Conservation (phyloP, 352 stramenopile species). For the Thraustotheca clavata region DNA sequence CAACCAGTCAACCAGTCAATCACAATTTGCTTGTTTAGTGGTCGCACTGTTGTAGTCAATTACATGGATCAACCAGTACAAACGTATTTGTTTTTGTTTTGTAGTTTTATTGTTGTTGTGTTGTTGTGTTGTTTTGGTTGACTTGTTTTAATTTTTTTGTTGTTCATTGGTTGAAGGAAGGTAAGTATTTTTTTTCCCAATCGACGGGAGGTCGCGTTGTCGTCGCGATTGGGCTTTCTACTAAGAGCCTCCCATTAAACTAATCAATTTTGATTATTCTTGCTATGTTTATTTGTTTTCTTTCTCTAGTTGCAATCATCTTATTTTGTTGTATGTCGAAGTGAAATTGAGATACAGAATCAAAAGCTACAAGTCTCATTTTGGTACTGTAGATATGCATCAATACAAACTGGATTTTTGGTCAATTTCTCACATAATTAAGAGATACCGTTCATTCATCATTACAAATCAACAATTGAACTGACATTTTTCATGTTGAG, state of each 20-base stretch:
- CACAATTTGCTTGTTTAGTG: no score
- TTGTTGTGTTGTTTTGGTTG: no score
- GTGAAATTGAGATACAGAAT: not conserved
- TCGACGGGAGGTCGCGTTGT: slow-evolving; percentile 20
- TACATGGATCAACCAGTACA: not conserved
- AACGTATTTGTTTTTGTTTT: not conserved
- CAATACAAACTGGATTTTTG: not conserved
- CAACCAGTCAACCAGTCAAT: no score
- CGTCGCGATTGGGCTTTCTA: slow-evolving; percentile 22
- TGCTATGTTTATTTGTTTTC: not conserved
- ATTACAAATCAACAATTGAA: no score
- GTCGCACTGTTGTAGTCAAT: not conserved
- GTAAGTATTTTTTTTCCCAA: slow-evolving; percentile 18
- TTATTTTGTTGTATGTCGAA: not conserved
- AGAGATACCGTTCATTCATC: no score
- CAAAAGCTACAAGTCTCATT: no score
- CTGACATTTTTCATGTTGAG: not conserved
- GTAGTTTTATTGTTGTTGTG: not conserved
- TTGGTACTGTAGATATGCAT: no score
- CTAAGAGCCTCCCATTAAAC: slow-evolving; percentile 16
- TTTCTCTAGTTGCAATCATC: not conserved
- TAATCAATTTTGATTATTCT: not conserved
- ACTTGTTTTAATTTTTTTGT: no score
- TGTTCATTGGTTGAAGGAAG: no score
- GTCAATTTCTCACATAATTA: not conserved